Percentiles rank a stretch among this genome's conserved stretches.
phyloP scores from a whole-genome alignment of 2,329 filamentous ascomycete species.

The Ophiosphaerella narmari region DNA sequence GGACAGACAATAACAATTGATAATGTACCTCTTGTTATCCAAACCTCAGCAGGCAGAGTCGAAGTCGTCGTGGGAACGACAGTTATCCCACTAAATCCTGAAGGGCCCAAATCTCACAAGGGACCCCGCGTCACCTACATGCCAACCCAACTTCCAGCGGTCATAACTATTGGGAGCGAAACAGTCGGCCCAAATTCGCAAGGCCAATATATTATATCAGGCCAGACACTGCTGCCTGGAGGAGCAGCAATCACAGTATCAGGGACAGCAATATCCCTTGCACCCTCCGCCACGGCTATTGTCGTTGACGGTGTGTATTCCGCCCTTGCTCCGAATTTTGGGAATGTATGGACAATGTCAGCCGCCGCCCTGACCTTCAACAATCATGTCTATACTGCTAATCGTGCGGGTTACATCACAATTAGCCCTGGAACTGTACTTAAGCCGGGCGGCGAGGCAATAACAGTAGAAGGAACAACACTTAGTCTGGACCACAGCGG shows the following conservation, averaged over 20 bases:
- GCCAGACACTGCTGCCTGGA: conserved; percentile 41
- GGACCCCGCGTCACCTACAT: conserved; percentile 19
- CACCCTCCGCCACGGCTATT: conserved; percentile 44
- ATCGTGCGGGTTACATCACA: conserved; percentile 51
- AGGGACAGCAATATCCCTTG: conserved; percentile 40
- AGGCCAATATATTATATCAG: conserved; percentile 33
- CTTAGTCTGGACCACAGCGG: conserved; percentile 37
- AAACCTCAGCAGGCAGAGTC: conserved; percentile 22
- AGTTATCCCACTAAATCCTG: conserved; percentile 16
- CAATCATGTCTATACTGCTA: conserved; percentile 46
- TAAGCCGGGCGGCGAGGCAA: conserved; percentile 43
- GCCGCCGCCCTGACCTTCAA: conserved; percentile 43
- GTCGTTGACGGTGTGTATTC: conserved; percentile 40
- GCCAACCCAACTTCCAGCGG: conserved; percentile 13
- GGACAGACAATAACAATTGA: conserved; percentile 28
- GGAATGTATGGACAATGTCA: conserved; percentile 26
- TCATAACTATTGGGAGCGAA: conserved; percentile 26
- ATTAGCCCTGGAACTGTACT: conserved; percentile 45
- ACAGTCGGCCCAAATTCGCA: conserved; percentile 29
- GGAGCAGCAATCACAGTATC: conserved; percentile 42
- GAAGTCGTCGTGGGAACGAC: conserved; percentile 29
- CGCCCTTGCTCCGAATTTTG: conserved; percentile 20
- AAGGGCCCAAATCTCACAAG: neutral
- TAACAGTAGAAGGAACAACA: conserved; percentile 39
- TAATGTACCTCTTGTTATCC: conserved; percentile 32